Evolutionary conservation across 352 stramenopile species (phyloP), one percentile per base, ranked within the genome.

Genomic region (Globisporangium iwayamae): DNA sequence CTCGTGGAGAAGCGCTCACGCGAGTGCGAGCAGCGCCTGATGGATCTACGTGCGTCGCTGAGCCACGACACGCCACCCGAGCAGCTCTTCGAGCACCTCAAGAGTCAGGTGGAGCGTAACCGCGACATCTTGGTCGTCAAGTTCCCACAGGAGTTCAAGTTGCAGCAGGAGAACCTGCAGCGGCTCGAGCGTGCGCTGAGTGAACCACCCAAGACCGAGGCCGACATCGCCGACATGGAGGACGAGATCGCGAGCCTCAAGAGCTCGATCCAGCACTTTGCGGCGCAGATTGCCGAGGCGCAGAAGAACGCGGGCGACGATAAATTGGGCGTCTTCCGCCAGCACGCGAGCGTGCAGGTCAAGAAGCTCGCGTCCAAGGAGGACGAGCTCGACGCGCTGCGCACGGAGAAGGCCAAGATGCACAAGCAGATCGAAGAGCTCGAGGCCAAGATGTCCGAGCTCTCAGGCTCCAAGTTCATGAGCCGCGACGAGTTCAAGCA

Each of bases 351-450:
- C 48, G 81, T 98, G 43, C 89, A 97, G 56, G 66, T 83, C 1
- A 92, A 91, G 47, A 98, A 97, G 60, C 74, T 97, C 14, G 66
- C 80, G 41, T 83, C 96, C 18, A 96, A 98, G 59, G 85, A 98
- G 65, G 81, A 93, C 28, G 89, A 97, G 56, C 67, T 97, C 20
- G 91, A 97, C 25, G 66, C 68, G 39, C 60, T 93, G 0, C 74
- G 79, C 41, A 56, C 67, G 0, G 86, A 96, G 20, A 89, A 88
- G 43, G 45, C 56, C 46, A 67, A 77, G 53, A 67, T 96, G n/a
- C 60, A 73, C 14, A 74, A 85, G 48, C 79, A 94, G 58, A 79
- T 94, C 7, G 86, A 97, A 52, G 74, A 91, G 22, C 70, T 88
- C 2, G 84, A 95, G 47, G 60, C 68, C 16, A 89, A 90, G 47